Conservation (phyloP, 1,284 basidiomycete genomes). For the Fomitopsis betulina region DNA sequence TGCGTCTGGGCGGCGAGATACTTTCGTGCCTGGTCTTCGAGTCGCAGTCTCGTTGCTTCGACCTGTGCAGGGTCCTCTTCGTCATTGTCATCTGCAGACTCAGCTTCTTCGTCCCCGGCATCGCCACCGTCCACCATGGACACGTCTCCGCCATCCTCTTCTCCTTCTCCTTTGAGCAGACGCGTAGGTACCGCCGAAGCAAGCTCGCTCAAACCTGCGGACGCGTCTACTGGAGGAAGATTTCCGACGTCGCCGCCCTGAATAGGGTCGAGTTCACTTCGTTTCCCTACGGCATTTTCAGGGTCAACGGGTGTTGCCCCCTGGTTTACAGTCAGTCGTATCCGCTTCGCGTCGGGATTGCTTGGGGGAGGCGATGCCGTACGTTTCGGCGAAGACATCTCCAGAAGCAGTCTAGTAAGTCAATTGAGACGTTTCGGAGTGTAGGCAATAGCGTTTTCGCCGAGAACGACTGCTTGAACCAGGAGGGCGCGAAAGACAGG, state of each 20-base stretch:
- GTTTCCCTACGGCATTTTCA: constrained; percentile 71
- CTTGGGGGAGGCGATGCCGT: constrained; percentile 58
- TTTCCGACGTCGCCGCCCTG: constrained; percentile 68
- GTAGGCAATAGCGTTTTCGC: not conserved
- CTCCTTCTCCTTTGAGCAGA: constrained; percentile 60
- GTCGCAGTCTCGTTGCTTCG: constrained; percentile 70
- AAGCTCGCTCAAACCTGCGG: constrained; percentile 33
- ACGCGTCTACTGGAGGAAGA: constrained; percentile 48
- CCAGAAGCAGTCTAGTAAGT: not conserved
- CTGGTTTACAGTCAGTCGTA: constrained; percentile 61
- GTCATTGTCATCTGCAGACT: constrained; percentile 69
- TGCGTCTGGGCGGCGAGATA: constrained; percentile 98
- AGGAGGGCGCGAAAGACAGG: too few species aligned
- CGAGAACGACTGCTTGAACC: not conserved
- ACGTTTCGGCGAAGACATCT: constrained; percentile 60
- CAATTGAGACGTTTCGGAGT: not conserved
- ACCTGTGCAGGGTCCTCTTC: constrained; percentile 78
- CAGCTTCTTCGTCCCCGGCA: constrained; percentile 64
- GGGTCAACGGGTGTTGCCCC: constrained; percentile 67
- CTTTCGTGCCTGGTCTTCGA: constrained; percentile 85
- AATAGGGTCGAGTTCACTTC: constrained; percentile 72
- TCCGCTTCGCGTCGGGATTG: constrained; percentile 57
- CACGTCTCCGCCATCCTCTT: constrained; percentile 60
- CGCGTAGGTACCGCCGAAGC: constrained; percentile 48
- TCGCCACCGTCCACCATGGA: constrained; percentile 71